These are phyloP conservation scores for Trichoderma lentiforme DNA, from an alignment of 2,329 filamentous ascomycete genomes.

Conservation along the genomic window DNA sequence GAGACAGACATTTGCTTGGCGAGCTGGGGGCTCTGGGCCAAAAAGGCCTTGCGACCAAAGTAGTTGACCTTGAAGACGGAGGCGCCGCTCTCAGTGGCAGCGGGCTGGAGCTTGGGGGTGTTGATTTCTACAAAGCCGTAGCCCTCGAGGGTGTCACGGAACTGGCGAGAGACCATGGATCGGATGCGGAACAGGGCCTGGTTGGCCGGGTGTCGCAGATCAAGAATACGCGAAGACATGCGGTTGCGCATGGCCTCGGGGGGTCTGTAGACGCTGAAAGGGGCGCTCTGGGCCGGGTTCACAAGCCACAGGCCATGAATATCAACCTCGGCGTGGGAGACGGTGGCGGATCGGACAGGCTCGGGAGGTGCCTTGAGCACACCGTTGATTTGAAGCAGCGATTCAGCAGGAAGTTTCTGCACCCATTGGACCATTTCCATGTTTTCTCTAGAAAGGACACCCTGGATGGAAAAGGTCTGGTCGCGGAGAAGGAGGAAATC, in stretches of 20 bases:
- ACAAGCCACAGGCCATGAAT: slow-evolving; percentile 56
- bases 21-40: slow-evolving; percentile 88
- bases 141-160: slow-evolving; percentile 71
- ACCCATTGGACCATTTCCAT: slow-evolving; percentile 83
- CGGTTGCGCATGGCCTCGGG: slow-evolving; percentile 66
- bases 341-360: slow-evolving; percentile 69
- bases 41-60: slow-evolving; percentile 80
- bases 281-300: slow-evolving; percentile 46
- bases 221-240: slow-evolving; percentile 74
- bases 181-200: slow-evolving; percentile 88
- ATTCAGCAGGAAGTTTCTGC: slow-evolving; percentile 75
- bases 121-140: slow-evolving; percentile 89
- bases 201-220: slow-evolving; percentile 79
- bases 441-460: slow-evolving; percentile 58
- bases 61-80: slow-evolving; percentile 92
- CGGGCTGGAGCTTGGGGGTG: slow-evolving; percentile 85
- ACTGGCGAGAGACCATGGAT: slow-evolving; percentile 73
- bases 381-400: slow-evolving; percentile 73
- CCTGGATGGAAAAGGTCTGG: slow-evolving; percentile 78
- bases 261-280: slow-evolving; percentile 58
- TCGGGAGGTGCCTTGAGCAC: slow-evolving; percentile 70
- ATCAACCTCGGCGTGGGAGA: slow-evolving; percentile 72
- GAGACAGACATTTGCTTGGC: slow-evolving; percentile 92
- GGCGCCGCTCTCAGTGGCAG: slow-evolving; percentile 85
- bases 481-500: slow-evolving; percentile 86